Evolutionary conservation across 371 early-diverging fungal genomes (phyloP).

Genomic region (Lichtheimia hyalospora): DNA sequence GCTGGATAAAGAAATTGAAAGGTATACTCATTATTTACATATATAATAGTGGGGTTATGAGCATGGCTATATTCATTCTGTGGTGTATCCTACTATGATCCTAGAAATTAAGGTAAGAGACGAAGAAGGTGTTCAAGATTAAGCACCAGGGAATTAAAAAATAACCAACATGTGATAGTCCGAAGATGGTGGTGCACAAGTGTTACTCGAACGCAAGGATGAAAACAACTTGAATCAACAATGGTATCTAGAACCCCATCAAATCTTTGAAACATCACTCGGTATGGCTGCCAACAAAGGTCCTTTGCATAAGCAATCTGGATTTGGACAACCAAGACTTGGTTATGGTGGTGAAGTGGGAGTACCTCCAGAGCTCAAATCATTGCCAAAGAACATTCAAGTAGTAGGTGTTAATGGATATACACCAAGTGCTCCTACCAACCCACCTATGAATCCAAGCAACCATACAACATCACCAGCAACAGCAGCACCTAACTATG

Average conservation of each 20-base stretch:
- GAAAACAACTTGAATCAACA: slow-evolving; percentile 45
- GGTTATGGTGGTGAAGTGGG: slow-evolving; percentile 51
- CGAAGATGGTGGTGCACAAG: slow-evolving; percentile 44
- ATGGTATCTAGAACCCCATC: slow-evolving; percentile 48
- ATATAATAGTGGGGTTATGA: slow-evolving; percentile 42
- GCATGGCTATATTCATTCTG: slow-evolving; percentile 42
- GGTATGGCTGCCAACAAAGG: slow-evolving; percentile 30
- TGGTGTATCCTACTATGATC: slow-evolving; percentile 42
- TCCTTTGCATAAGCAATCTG: slow-evolving; percentile 42
- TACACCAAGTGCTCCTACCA: too few relatives aligned
- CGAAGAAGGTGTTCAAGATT: neutral
- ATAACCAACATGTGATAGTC: slow-evolving; percentile 17
- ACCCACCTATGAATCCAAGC: too few relatives aligned
- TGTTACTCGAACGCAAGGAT: slow-evolving; percentile 44
- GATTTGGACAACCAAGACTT: slow-evolving; percentile 42
- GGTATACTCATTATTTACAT: neutral
- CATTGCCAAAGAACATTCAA: slow-evolving; percentile 38
- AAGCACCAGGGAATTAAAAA: slow-evolving; percentile 28
- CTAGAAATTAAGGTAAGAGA: slow-evolving; percentile 44
- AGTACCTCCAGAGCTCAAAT: slow-evolving; percentile 38
- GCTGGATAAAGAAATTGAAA: neutral
- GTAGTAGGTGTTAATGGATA: slow-evolving; percentile 32
- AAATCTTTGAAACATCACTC: slow-evolving; percentile 35
- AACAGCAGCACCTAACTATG: too few relatives aligned
- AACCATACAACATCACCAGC: too few relatives aligned